Evolutionary conservation across 2,329 filamentous ascomycete genomes (phyloP), one percentile per base, ranked within the genome.

Genomic region (Zymoseptoria ardabiliae): DNA sequence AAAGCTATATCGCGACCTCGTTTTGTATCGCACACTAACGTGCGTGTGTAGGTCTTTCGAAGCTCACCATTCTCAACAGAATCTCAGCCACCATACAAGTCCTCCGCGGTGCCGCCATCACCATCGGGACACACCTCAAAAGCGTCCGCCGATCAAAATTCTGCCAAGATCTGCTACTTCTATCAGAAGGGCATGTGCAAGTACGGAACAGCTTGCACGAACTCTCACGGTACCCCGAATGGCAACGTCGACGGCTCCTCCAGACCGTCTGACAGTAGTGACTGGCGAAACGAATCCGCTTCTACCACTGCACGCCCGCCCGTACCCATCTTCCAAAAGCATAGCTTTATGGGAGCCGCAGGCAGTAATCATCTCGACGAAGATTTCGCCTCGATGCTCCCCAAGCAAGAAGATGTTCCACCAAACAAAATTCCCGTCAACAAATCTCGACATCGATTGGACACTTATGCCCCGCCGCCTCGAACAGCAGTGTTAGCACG

Each of bases 361-460:
- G 8, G 35, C 50, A 56, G 19, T 19, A 5, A n/a, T 54, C 35
- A 6, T 13, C 22, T n/a, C 10, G 45, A 50, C n/a, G 23, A 45
- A 19, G 57, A 63, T 23, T 62, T 64, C 50, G 48, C 45, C 9
- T 21, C 48, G 11, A 13, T 60, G 17, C 58, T 70, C 1, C 70
- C 69, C 58, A 54, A 61, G 50, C 57, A 68, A 61, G 57, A 64
- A 65, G 57, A 57, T 23, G 53, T 69, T 54, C 50, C 55, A 56
- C 66, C 56, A 59, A 70, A 63, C 35, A 57, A 61, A 60, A 77
- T 83, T 4, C 73, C 79, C 1, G 63, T 82, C 51, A 82, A 82
- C 68, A 76, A 73, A 53, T 64, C 74, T 10, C 72, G 72, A 1
- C 73, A 81, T 13, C 79, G 81, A 4, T 68, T 83, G 13, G 81